Evolutionary conservation across 75 land plant genomes (phyloP), one percentile per base, ranked within the genome.

Genomic region (Pinus taeda): DNA sequence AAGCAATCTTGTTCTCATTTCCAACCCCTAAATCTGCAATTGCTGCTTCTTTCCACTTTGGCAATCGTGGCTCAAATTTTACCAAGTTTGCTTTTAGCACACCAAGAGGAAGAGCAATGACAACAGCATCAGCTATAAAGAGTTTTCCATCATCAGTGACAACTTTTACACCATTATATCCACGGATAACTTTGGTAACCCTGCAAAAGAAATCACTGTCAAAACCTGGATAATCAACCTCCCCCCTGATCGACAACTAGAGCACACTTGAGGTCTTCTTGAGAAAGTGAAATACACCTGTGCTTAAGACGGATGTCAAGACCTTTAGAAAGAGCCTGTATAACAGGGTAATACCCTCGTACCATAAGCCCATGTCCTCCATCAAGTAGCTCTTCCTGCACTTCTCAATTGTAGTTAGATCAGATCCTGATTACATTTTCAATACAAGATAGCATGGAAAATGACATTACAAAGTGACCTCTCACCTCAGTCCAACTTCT

Each of bases 401-500:
- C 14, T 15, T 45, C 11, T 15, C 57, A 79, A 60, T 6, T 36
- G 15, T 15, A 39, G 13, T 57, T 56, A 17, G 36, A 71, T 36
- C 11, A 69, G 30, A 60, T 20, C 22, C 22, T 60, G 62, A 20
- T 8, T 60, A 60, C 21, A 60, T 60, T 60, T 21, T 60, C 20
- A 21, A 60, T 8, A 18, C 22, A 20, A 60, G 22, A 20, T 60
- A 4, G 21, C 18, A 53, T 49, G 6, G 15, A 57, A 22, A 26
- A 56, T 57, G 0, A 29, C 9, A 39, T 6, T 26, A 55, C 59
- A 56, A 73, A 57, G 29, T 26, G 42, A 17, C 24, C 29, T 73
- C 59, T 84, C 78, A 88, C 99, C 93, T 97, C 93, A 80, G 92
- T 97, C 96, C 93, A 93, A 72, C 78, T 82, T 80, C 88, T 92